These are phyloP conservation scores for Prunus kanzakura DNA, from an alignment of 306 rosid genomes.

Conservation along the genomic window DNA sequence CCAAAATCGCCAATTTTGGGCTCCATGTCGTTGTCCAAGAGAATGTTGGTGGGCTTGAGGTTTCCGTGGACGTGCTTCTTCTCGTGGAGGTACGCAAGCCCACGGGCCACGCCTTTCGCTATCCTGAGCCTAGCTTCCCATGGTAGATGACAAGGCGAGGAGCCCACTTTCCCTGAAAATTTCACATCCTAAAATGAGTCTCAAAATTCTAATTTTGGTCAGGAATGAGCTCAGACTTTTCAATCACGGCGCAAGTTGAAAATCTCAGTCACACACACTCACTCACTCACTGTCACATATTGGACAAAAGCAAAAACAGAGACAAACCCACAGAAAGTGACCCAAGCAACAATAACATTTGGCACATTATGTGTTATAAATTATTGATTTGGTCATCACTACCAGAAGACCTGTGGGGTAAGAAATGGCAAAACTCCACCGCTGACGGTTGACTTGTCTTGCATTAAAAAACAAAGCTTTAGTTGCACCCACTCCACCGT, in stretches of 20 bases:
- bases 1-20: conserved; percentile 91
- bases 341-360: neutral
- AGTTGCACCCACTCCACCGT: conserved; percentile 62
- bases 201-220: too few species aligned
- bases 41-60: conserved; percentile 83
- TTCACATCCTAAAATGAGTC: conserved; percentile 1
- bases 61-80: conserved; percentile 97
- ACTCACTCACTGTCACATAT: neutral
- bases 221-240: too few species aligned
- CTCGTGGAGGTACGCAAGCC: conserved; percentile 82
- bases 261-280: neutral
- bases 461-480: conserved; percentile 37
- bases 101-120: conserved; percentile 94
- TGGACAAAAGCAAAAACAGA: neutral
- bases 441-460: conserved; percentile 43
- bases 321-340: neutral
- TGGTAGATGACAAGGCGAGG: conserved; percentile 94
- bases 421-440: neutral
- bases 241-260: neutral
- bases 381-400: neutral
- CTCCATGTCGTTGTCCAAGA: conserved; percentile 72
- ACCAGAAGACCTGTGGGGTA: neutral
- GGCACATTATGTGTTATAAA: neutral
- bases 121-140: conserved; percentile 85
- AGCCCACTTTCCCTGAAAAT: conserved; percentile 77